Percentiles rank a stretch among this genome's conserved stretches.
These are phyloP conservation scores for Cucurbita maxima DNA, from an alignment of 306 rosid species.

Conservation along the genomic window DNA sequence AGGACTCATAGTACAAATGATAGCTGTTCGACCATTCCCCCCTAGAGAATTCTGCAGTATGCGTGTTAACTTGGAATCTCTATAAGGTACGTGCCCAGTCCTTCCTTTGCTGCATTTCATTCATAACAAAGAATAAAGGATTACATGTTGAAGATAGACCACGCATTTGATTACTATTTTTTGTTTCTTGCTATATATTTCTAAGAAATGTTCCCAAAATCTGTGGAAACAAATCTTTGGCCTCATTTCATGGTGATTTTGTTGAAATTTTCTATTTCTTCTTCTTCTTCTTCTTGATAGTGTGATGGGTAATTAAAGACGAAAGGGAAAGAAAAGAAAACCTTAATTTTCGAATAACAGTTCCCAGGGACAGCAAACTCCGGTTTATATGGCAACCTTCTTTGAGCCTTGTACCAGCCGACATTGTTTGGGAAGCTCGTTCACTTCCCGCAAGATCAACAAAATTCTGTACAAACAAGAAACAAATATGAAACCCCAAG, in stretches of 20 bases:
- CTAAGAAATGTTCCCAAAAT: too few relatives aligned
- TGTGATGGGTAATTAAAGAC: too few relatives aligned
- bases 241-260: too few relatives aligned
- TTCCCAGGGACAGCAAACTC: slow-evolving; percentile 79
- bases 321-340: slow-evolving; percentile 2
- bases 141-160: background rate
- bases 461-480: slow-evolving; percentile 45
- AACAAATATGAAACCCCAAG: background rate
- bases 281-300: too few relatives aligned
- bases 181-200: too few relatives aligned
- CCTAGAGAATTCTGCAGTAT: slow-evolving; percentile 85
- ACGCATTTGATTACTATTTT: background rate
- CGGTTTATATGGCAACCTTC: slow-evolving; percentile 94
- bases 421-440: slow-evolving; percentile 68
- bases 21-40: slow-evolving; percentile 89
- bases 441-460: slow-evolving; percentile 85
- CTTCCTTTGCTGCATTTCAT: slow-evolving; percentile 56
- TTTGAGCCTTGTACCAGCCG: slow-evolving; percentile 72
- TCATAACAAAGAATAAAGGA: background rate
- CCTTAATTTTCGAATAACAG: slow-evolving; percentile 86
- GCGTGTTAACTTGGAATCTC: slow-evolving; percentile 88
- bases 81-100: slow-evolving; percentile 69
- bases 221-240: too few relatives aligned
- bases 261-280: too few relatives aligned
- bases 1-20: slow-evolving; percentile 84